These are phyloP conservation scores for Pythium aristosporum DNA, from an alignment of 352 stramenopile genomes.

Conservation along the genomic window DNA sequence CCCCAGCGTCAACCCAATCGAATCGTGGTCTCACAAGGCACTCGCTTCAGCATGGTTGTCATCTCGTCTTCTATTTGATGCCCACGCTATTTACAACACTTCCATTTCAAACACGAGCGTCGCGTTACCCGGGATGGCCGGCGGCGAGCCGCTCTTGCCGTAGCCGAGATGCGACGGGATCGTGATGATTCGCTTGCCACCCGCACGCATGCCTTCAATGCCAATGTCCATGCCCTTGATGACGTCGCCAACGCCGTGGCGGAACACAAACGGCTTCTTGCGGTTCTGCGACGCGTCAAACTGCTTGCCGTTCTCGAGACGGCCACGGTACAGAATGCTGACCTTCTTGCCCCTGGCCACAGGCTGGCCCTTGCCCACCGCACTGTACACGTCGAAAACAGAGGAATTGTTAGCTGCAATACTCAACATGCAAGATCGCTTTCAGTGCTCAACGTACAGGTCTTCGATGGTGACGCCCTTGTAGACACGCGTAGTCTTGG, in stretches of 20 bases:
- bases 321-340: constrained; percentile 80
- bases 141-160: constrained; percentile 74
- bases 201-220: constrained; percentile 87
- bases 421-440: not conserved
- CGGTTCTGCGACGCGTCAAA: constrained; percentile 81
- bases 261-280: constrained; percentile 85
- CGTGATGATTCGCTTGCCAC: constrained; percentile 91
- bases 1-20: not conserved
- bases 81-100: constrained; percentile 57
- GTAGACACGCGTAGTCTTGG: constrained; percentile 60
- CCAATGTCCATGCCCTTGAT: constrained; percentile 96
- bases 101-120: constrained; percentile 95
- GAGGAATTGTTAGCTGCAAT: not conserved
- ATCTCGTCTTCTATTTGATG: constrained; percentile 8
- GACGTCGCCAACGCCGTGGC: constrained; percentile 85
- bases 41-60: not conserved
- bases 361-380: constrained; percentile 65
- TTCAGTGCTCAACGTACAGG: constrained; percentile 35
- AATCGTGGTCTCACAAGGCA: not conserved
- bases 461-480: constrained; percentile 85
- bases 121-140: constrained; percentile 89
- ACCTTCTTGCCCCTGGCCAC: constrained; percentile 70
- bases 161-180: constrained; percentile 95
- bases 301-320: constrained; percentile 81
- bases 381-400: constrained; percentile 30